phyloP scores from a whole-genome alignment of 805 yeast genomes.

The Saturnispora zaruensis region DNA sequence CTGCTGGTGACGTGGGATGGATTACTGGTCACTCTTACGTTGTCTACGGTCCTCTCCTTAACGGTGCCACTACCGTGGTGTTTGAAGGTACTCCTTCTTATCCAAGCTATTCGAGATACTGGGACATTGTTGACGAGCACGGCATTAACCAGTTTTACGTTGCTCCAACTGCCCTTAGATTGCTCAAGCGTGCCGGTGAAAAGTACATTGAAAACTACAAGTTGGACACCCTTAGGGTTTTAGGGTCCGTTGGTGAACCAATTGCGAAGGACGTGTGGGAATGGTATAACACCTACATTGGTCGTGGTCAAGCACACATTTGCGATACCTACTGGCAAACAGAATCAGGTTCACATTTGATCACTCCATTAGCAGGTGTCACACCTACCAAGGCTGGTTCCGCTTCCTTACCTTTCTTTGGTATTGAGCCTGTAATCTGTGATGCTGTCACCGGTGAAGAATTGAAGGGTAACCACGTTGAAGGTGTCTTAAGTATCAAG shows the following conservation, averaged over 20 bases:
- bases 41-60: conserved; percentile 68
- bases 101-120: conserved; percentile 71
- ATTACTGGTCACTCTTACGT: conserved; percentile 83
- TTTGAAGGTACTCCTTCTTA: conserved; percentile 86
- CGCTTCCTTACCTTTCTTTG: conserved; percentile 78
- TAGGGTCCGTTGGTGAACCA: conserved; percentile 85
- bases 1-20: conserved; percentile 92
- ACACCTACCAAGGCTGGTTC: conserved; percentile 82
- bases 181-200: conserved; percentile 69
- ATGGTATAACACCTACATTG: conserved; percentile 70
- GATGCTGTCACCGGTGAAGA: conserved; percentile 72
- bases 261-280: conserved; percentile 83
- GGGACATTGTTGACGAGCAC: conserved; percentile 67
- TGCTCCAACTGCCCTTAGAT: conserved; percentile 77
- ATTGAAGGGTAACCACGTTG: conserved; percentile 58
- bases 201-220: conserved; percentile 51
- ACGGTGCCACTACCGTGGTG: conserved; percentile 72
- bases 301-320: conserved; percentile 60
- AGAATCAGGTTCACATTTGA: conserved; percentile 74
- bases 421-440: conserved; percentile 62
- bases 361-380: conserved; percentile 68
- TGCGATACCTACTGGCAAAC: conserved; percentile 89
- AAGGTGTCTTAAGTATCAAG: conserved; percentile 70
- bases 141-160: conserved; percentile 73
- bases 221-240: conserved; percentile 53